phyloP scores from a whole-genome alignment of 371 early-diverging fungal species.

The Mortierella sp. region DNA sequence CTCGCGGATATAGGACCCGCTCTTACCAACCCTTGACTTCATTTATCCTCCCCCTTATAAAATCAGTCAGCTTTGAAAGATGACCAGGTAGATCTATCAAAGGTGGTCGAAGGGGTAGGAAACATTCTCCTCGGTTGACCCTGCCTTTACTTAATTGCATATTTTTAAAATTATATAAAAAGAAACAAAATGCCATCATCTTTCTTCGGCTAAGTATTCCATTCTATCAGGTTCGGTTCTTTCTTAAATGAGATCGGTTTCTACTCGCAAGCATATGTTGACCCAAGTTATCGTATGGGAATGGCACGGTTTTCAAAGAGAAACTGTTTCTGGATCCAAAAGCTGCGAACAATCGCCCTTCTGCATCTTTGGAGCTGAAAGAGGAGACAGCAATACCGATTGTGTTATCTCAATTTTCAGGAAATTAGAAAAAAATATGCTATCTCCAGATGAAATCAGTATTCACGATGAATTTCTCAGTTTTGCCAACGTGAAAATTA shows the following conservation, averaged over 20 bases:
- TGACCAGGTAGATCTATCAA: not conserved
- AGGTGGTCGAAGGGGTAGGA: not conserved
- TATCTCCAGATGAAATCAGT: not conserved
- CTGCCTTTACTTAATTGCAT: too few species aligned
- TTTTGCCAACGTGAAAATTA: too few species aligned
- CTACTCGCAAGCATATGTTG: too few species aligned
- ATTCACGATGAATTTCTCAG: not conserved
- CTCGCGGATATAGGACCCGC: not conserved
- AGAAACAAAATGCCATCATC: too few species aligned
- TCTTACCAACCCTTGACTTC: not conserved
- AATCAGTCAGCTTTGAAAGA: conserved; percentile 7
- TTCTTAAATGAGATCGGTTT: not conserved
- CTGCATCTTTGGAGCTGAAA: too few species aligned
- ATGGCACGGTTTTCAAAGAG: too few species aligned
- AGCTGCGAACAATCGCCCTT: too few species aligned
- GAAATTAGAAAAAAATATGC: not conserved
- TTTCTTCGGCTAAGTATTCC: not conserved
- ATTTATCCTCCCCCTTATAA: not conserved
- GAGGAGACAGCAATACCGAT: too few species aligned
- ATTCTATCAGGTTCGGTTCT: not conserved
- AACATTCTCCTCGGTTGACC: conserved; percentile 7
- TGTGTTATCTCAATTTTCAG: not conserved
- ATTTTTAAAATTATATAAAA: not conserved
- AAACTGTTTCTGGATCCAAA: too few species aligned
- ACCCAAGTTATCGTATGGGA: too few species aligned